Base-by-base conservation (phyloP, 2,329 filamentous ascomycete genomes). In the Pseudogymnoascus sp. region DNA sequence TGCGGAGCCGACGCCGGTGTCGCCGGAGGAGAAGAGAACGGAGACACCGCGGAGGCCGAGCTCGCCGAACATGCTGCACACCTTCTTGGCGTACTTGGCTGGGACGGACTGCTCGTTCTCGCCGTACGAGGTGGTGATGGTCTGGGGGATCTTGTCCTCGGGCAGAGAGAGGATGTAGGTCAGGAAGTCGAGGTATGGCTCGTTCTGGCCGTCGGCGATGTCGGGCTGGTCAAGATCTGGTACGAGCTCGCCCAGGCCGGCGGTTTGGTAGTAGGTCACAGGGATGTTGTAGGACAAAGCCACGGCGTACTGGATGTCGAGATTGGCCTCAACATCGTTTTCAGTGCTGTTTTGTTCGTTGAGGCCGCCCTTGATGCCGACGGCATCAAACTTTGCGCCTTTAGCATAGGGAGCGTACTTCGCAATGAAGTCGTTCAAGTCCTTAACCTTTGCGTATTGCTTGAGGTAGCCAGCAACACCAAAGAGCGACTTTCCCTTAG, bases 21-120 rank as follows among this genome's bases (percentile, higher is more conserved):
- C 84, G 5, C 85, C 85, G 2, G 81, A 83, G 4, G 80, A 78
- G 71, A 87, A 85, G 31, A 89, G 74, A n/a, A 89, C 76, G 1
- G 82, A 82, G 3, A 87, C 80, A n/a, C 87, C 87, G 41, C 86
- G 83, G 1, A 84, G 81, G n/a, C 85, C 86, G 33, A 89, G 82
- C 67, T 87, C 81, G 44, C 81, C 84, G 67, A 88, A 85, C 65
- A 85, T 77, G 65, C 82, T 79, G 76, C 87, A 90, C 10, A 87
- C 84, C 59, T 80, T 79, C 58, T 77, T 76, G 15, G 84, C 83
- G 68, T 88, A 90, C 9, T 80, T 79, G 2, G 75, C 69, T 0
- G 87, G 86, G 0, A 90, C 78, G 5, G 82, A 80, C 67, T 88
- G 82, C 73, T 90, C 87, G 61, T 84, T 80, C 64, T 89, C 85